phyloP scores from a whole-genome alignment of 768 basidiomycete genomes.

The Boletus reticulatus region DNA sequence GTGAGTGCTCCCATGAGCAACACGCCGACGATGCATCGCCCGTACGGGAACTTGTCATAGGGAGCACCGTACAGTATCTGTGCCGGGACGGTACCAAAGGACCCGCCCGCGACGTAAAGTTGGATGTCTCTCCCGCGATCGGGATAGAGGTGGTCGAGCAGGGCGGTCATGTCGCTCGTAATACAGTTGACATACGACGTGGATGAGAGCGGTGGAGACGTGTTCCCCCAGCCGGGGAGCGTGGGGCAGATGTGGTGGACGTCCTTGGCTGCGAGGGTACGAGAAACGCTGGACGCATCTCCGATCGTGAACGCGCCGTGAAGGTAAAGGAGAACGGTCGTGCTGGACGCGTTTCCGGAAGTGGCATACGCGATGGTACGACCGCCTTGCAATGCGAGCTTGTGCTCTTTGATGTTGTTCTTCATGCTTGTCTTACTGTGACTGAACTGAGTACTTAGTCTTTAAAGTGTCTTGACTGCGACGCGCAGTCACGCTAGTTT shows the following conservation, averaged over 20 bases:
- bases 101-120: conserved; percentile 52
- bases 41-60: conserved; percentile 50
- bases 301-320: conserved; percentile 58
- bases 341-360: conserved; percentile 48
- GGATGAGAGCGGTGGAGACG: conserved; percentile 39
- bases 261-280: conserved; percentile 36
- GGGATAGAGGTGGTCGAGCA: conserved; percentile 52
- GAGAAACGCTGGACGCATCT: conserved; percentile 35
- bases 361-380: conserved; percentile 56
- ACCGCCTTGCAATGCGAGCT: conserved; percentile 32
- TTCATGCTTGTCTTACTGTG: background rate
- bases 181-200: conserved; percentile 41
- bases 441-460: background rate
- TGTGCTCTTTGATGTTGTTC: conserved; percentile 5
- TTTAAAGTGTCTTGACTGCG: background rate
- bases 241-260: conserved; percentile 51
- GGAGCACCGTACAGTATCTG: conserved; percentile 57
- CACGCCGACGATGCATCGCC: conserved; percentile 44
- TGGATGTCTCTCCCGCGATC: conserved; percentile 34
- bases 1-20: conserved; percentile 46
- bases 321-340: conserved; percentile 49
- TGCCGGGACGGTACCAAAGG: conserved; percentile 52
- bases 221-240: conserved; percentile 58
- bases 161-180: conserved; percentile 41
- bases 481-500: background rate